These are phyloP conservation scores for Chlorella vulgaris DNA, from an alignment of 139 green algal genomes.

Conservation along the genomic window DNA sequence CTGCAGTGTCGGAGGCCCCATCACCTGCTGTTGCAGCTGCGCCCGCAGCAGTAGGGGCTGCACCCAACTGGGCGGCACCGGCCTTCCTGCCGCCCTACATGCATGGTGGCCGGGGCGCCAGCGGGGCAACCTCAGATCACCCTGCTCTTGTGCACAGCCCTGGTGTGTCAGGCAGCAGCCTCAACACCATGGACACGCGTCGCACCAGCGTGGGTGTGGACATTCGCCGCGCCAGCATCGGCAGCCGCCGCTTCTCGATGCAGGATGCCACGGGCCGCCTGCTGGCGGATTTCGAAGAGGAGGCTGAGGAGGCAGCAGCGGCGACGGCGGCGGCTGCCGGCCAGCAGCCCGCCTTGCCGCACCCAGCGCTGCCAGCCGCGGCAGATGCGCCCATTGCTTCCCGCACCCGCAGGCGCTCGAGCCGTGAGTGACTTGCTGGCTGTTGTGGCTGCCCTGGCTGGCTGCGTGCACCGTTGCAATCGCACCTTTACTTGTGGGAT, in stretches of 20 bases:
- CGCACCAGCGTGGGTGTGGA: constrained; percentile 30
- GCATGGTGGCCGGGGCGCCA: neutral
- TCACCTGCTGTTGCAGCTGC: neutral
- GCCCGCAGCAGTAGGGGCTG: neutral
- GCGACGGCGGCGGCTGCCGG: neutral
- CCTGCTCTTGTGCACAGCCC: constrained; percentile 48
- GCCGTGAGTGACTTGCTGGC: too few relatives aligned
- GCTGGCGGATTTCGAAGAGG: constrained; percentile 20
- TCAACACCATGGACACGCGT: constrained; percentile 43
- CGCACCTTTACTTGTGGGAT: too few relatives aligned
- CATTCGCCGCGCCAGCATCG: constrained; percentile 29
- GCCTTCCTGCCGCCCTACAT: constrained; percentile 49
- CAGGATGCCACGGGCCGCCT: constrained; percentile 39
- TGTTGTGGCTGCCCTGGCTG: too few relatives aligned
- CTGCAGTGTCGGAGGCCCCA: neutral
- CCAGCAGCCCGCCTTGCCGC: neutral
- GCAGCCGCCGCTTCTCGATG: constrained; percentile 26
- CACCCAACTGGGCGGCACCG: constrained; percentile 33
- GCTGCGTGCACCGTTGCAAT: too few relatives aligned
- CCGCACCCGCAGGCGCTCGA: neutral
- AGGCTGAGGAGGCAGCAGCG: neutral
- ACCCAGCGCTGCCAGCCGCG: neutral
- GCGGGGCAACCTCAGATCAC: constrained; percentile 29
- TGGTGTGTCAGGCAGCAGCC: constrained; percentile 36
- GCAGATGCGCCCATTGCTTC: neutral